These are phyloP conservation scores for Extremus antarcticus DNA, from an alignment of 495 filamentous ascomycete genomes.

Conservation along the genomic window DNA sequence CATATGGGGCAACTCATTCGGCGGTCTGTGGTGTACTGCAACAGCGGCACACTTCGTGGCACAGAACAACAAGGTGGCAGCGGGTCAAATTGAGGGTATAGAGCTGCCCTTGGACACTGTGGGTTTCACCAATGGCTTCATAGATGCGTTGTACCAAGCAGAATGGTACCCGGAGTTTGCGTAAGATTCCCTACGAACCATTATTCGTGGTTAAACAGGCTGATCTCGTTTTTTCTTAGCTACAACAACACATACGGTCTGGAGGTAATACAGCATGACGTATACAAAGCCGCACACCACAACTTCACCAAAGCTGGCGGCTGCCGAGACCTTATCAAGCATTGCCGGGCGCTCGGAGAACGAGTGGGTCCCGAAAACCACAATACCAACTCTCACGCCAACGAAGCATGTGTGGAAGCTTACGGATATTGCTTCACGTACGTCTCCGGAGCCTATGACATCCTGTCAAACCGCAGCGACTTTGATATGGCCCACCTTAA, in stretches of 20 bases:
- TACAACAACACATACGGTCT: constrained; percentile 38
- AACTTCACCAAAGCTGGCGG: constrained; percentile 38
- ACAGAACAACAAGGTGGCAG: constrained; percentile 18
- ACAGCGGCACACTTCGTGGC: constrained; percentile 14
- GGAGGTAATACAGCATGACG: constrained; percentile 26
- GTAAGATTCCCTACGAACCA: too few species aligned
- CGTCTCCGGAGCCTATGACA: constrained; percentile 43
- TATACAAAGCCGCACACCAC: constrained; percentile 27
- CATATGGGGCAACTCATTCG: constrained; percentile 8
- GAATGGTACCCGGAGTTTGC: constrained; percentile 31
- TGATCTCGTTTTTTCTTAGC: too few species aligned
- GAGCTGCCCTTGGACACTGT: constrained; percentile 17
- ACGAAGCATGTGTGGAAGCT: too few species aligned
- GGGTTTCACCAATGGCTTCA: constrained; percentile 18
- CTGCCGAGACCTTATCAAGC: too few species aligned
- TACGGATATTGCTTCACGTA: too few species aligned
- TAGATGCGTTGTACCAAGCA: constrained; percentile 31
- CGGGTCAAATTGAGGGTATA: constrained; percentile 12
- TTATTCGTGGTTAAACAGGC: too few species aligned
- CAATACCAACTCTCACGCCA: too few species aligned
- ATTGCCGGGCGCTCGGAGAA: too few species aligned
- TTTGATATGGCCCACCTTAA: constrained; percentile 19
- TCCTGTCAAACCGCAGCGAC: constrained; percentile 29
- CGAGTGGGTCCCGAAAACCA: too few species aligned
- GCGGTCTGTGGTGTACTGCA: constrained; percentile 17